Conservation (phyloP, 1,139 yeast species). For the Starmera stellimalicola region DNA sequence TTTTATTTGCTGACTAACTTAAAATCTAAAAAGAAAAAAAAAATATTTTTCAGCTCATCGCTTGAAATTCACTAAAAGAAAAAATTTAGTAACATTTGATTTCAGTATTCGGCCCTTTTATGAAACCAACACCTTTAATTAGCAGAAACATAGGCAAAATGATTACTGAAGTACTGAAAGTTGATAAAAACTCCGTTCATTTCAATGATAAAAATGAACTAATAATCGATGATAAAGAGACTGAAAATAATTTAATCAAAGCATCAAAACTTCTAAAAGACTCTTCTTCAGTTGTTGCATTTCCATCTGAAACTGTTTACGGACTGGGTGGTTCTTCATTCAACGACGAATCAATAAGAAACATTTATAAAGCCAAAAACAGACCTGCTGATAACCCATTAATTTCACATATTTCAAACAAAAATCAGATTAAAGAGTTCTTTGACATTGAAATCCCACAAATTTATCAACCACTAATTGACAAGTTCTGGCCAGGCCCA, state of each 20-base stretch:
- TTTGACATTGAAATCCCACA: constrained; percentile 51
- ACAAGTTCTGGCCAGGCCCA: constrained; percentile 93
- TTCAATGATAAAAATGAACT: constrained; percentile 33
- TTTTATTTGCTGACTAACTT: no score
- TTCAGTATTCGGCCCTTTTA: no score
- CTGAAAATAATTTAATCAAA: constrained; percentile 36
- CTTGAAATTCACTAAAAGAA: no score
- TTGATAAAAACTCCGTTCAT: constrained; percentile 32
- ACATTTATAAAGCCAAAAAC: constrained; percentile 80
- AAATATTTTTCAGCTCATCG: no score
- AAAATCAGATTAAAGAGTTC: constrained; percentile 57
- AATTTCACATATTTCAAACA: constrained; percentile 79
- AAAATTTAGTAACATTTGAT: no score
- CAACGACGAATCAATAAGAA: constrained; percentile 58
- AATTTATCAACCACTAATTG: constrained; percentile 52
- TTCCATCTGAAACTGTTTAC: constrained; percentile 96
- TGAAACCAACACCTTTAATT: no score
- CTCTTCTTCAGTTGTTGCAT: constrained; percentile 64
- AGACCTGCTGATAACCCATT: constrained; percentile 94
- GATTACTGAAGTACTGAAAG: constrained; percentile 33
- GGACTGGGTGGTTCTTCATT: constrained; percentile 90
- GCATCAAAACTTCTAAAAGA: constrained; percentile 51
- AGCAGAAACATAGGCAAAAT: constrained; percentile 3
- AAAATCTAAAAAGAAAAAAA: no score
- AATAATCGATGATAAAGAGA: constrained; percentile 38